Base-by-base conservation (phyloP, 495 filamentous ascomycete species). In the Achaetomiella virescens region DNA sequence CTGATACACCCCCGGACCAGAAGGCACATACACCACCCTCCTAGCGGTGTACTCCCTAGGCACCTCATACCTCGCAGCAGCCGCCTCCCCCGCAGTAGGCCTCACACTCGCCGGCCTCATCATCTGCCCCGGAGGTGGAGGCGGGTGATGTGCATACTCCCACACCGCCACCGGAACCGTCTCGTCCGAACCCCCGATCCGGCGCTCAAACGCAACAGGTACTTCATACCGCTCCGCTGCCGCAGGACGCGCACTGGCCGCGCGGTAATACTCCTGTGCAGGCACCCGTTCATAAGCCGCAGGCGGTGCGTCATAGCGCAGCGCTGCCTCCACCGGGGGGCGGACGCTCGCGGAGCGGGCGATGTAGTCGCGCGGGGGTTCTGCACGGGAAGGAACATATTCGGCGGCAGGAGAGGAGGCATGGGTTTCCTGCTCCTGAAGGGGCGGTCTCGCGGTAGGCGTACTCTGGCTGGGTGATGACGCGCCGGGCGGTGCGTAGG, bases 291-390 rank as follows among this genome's bases (percentile, higher is more conserved):
- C 73, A 17, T 60, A 64, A 27, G 20, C 41, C 1, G 56, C 17
- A 0, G 33, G 31, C n/a, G 24, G 36, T 7, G 36, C 38, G 7
- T 65, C 62, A 42, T 65, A 65, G 12, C 52, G 57, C 2, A 37
- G 15, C 1, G 52, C 21, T 3, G 27, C 27, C 27, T 65, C 61
- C 40, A 49, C 12, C 6, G 59, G 46, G 3, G 84, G 84, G 48
- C 81, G 78, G 20, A 83, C 79, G 65, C 83, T 87, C 9, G 77
- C 59, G 27, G 80, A 72, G 52, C 83, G 72, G 22, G 83, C 61
- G n/a, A 81, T 64, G 48, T 80, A 78, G 36, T 84, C 80, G 17
- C 76, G 72, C 12, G 80, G 70, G 6, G 71, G 37, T 29, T 77
- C 74, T 2, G 66, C 62, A 44, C 75, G 65, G 17, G 75, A 57